Evolutionary conservation across 2,329 filamentous ascomycete genomes (phyloP), one percentile per base, ranked within the genome.

Genomic region (Calonectria henricotiae): DNA sequence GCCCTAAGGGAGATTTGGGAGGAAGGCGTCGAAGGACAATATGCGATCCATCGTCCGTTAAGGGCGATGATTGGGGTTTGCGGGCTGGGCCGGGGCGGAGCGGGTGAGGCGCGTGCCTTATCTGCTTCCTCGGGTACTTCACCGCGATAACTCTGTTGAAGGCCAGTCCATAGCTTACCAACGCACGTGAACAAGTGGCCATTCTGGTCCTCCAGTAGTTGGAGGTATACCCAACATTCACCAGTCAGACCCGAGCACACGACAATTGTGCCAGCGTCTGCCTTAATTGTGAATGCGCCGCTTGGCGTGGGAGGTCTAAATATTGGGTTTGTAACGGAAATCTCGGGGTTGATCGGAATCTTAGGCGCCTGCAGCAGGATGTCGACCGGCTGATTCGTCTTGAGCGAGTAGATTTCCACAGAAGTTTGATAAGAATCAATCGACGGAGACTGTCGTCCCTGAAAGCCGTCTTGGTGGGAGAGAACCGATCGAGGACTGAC

Each of bases 81-180:
- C 30, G 83, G 80, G 70, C 80, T 84, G 72, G 86, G 80, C 43
- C 85, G 83, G 49, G 81, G 78, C 37, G 83, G 80, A 54, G 81
- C 71, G 1, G 82, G 76, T 25, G 78, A 80, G 30, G 82, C 79
- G 43, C 80, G 81, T 43, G 71, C 73, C 68, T 83, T 82, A 70
- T 87, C 86, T 17, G 80, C 75, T 70, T 90, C 88, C 68, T 87
- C 84, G 1, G 83, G 75, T 30, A 84, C 79, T 35, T 89, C 86
- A 27, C 84, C 84, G 69, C 86, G 86, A 20, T 85, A 82, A 35
- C 85, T 84, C 73, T 90, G 88, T 78, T 96, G 94, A 32, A 98
- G 85, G 51, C 91, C 92, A 0, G 96, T 98, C 96, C 96, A 99
- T 20, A 97, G 85, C 83, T 99, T 99, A 23, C 92, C 95, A 66